Conservation (phyloP, 2,329 filamentous ascomycete genomes). For the Aureobasidium musti region DNA sequence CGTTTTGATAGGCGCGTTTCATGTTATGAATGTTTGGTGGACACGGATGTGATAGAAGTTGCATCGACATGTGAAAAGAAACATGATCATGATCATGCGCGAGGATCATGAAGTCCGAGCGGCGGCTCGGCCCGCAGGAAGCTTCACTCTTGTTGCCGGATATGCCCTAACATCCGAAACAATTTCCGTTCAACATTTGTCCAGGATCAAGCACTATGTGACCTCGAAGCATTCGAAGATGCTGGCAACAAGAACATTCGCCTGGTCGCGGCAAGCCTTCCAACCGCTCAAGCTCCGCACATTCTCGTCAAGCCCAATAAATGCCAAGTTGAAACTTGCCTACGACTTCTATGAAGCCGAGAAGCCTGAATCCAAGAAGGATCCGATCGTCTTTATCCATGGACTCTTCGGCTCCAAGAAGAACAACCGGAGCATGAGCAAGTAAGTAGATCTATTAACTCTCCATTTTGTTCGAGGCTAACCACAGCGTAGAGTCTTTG, state of each 20-base stretch:
- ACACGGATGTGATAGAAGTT: neutral
- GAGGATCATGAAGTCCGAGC: neutral
- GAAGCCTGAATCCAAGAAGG: conserved; percentile 43
- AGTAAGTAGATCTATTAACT: conserved; percentile 59
- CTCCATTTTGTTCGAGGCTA: conserved; percentile 3
- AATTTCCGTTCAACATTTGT: conserved; percentile 23
- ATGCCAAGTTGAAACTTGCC: conserved; percentile 48
- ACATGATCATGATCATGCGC: conserved; percentile 17
- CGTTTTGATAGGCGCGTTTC: conserved; percentile 10
- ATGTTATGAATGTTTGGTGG: conserved; percentile 2
- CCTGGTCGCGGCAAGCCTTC: conserved; percentile 12
- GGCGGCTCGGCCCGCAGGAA: conserved; percentile 1
- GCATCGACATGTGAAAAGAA: conserved; percentile 20
- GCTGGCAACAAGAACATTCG: conserved; percentile 20
- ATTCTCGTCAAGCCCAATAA: conserved; percentile 24
- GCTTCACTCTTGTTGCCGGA: neutral
- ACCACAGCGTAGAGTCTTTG: conserved; percentile 63
- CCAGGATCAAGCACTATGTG: neutral
- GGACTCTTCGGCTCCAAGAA: conserved; percentile 93
- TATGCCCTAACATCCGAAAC: conserved; percentile 16
- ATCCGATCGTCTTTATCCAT: conserved; percentile 84
- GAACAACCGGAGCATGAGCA: conserved; percentile 93
- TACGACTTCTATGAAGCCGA: conserved; percentile 66
- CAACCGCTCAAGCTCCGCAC: neutral
- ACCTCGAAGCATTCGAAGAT: conserved; percentile 1